Evolutionary conservation across 192 early-diverging fungal species (phyloP).

Genomic region (Coemansia sp.): DNA sequence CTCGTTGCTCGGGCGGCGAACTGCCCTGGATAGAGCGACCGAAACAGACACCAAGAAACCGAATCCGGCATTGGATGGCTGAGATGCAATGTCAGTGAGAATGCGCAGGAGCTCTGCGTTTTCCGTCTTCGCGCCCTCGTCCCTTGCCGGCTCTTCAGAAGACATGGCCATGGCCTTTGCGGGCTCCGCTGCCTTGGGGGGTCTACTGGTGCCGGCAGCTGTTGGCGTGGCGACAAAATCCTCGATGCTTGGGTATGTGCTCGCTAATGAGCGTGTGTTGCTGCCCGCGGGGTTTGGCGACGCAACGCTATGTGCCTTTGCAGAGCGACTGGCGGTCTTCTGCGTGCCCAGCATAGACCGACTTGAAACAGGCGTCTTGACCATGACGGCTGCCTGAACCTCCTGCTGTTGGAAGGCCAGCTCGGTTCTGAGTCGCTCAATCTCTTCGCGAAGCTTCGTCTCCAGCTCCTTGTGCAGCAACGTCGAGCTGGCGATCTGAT

Average conservation of each 20-base stretch:
- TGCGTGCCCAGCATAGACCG: background rate
- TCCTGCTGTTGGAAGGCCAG: conserved; percentile 46
- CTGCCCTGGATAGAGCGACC: conserved; percentile 21
- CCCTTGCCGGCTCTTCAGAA: background rate
- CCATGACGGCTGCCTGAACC: conserved; percentile 18
- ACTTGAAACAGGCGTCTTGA: conserved; percentile 2
- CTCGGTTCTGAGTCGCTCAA: conserved; percentile 40
- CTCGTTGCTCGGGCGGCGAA: background rate
- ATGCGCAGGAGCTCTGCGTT: conserved; percentile 21
- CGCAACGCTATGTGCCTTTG: background rate
- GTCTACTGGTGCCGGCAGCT: background rate
- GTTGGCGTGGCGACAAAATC: conserved; percentile 38
- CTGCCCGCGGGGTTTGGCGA: background rate
- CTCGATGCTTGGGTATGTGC: conserved; percentile 24
- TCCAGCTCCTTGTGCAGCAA: conserved; percentile 11
- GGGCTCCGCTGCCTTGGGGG: background rate
- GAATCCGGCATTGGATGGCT: conserved; percentile 15
- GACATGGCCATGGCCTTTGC: background rate
- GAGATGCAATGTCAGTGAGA: conserved; percentile 19
- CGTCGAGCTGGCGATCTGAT: conserved; percentile 20
- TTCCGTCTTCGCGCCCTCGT: background rate
- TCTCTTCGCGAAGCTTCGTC: conserved; percentile 19
- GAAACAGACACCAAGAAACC: conserved; percentile 32
- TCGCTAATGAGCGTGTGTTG: background rate
- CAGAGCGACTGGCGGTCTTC: conserved; percentile 10